Evolutionary conservation across 345 rosid genomes (phyloP), one percentile per base, ranked within the genome.

Genomic region (Eucalyptus tenuipes): DNA sequence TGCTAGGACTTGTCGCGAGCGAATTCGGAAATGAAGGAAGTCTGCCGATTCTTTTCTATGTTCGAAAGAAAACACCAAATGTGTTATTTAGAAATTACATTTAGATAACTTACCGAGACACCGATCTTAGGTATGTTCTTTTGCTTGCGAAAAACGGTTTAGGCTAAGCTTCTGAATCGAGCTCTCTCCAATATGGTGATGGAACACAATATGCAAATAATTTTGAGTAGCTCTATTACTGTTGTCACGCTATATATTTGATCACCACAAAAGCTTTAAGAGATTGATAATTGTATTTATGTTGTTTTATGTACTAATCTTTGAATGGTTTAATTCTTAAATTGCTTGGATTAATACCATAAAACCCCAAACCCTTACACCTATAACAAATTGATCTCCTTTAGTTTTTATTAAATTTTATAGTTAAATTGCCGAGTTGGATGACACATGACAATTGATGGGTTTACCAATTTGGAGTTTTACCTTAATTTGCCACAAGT

Each of bases 391-490:
- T 52, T 20, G 0, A 52, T 52, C 57, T 52, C 57, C 57, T 52
- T 52, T 52, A 20, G 0, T 7, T 52, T 52, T 52, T 52, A 52
- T 20, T 52, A 52, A 52, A 52, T 20, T 52, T 52, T 52, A 52
- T 0, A 3, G 0, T 18, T 52, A 52, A 52, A 52, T 52, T 9
- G 10, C 5, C 0, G 2, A 52, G 10, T 52, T 18, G 0, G 0
- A 52, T 52, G 4, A 52, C 2, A 52, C 4, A 1, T 52, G 1
- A 52, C 4, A 52, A 52, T 52, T 52, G 2, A 18, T 18, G 5
- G 2, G 5, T 52, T 24, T 0, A 52, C 0, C 4, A 52, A 52
- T 52, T 52, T 52, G 25, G 25, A 18, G 2, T 52, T 52, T 52
- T 52, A 18, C 25, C 57, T 18, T 1, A 52, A 52, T 52, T 52